Base-by-base conservation (phyloP, 257 asterid species). In the Rhazya stricta region DNA sequence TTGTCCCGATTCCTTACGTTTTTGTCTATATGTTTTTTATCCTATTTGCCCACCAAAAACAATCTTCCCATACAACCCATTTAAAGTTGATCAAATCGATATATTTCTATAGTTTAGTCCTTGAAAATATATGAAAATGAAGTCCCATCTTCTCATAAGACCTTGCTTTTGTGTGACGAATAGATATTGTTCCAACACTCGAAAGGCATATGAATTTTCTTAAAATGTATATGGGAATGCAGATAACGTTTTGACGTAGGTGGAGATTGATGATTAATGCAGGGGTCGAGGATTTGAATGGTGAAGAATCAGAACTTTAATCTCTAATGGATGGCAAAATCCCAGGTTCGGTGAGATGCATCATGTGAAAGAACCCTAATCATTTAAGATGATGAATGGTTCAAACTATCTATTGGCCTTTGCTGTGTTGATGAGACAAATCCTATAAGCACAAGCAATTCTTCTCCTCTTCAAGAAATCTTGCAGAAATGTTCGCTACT, bases 1-100 rank as follows among this genome's bases (percentile, higher is more conserved):
- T 73, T 68, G 53, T 46, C 29, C 48, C 54, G 77, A 78, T 78
- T 74, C 78, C 74, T 78, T 74, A 39, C 63, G 78, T 58, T 81
- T 25, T 29, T n/a, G 15, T 60, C 76, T 63, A 67, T 70, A 46
- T 25, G 76, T 78, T 65, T 72, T 42, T 34, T 0, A 56, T 79
- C 57, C 15, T n/a, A 34, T 62, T 32, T 63, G 54, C 63, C 37
- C 4, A 34, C 74, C 71, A 58, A 79, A 79, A 39, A 39, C 43
- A 4, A 6, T 4, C 8, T 39, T 74, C 71, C 19, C 11, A 10
- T n/a, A 54, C 36, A n/a, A 23, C 53, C 13, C n/a, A 4, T 19
- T 27, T 18, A 62, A 54, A 27, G 6, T 57, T 32, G 46, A 74
- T 27, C 27, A 30, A 29, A 13, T 11, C 18, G 7, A 1, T n/a